A percentile compares a stretch with the other conserved stretches of the same genome.
These are phyloP conservation scores for Sporothrix variecibatus DNA, from an alignment of 2,329 filamentous ascomycete genomes.

Conservation along the genomic window DNA sequence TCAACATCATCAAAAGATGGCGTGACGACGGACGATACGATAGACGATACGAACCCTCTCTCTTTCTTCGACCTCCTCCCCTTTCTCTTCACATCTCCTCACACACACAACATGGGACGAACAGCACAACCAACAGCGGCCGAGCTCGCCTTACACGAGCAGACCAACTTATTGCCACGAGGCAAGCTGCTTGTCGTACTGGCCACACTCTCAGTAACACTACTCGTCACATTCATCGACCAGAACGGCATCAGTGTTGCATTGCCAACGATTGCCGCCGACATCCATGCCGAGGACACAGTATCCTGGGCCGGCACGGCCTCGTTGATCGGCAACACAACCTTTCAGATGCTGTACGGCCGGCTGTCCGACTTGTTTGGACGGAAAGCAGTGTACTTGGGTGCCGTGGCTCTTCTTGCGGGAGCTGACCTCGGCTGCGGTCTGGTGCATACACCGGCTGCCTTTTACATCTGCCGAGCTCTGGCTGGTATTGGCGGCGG, in stretches of 20 bases:
- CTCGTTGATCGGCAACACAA: slow-evolving; percentile 58
- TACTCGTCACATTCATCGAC: slow-evolving; percentile 59
- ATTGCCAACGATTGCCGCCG: slow-evolving; percentile 49
- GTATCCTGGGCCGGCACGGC: slow-evolving; percentile 60
- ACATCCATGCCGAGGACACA: slow-evolving; percentile 49
- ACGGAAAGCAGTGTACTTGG: slow-evolving; percentile 61
- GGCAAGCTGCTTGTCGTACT: slow-evolving; percentile 54
- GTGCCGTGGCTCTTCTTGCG: slow-evolving; percentile 53
- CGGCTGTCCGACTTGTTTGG: slow-evolving; percentile 63
- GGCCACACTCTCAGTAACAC: slow-evolving; percentile 50
- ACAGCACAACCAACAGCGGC: slow-evolving; percentile 19
- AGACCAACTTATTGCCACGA: slow-evolving; percentile 58
- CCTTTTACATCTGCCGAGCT: slow-evolving; percentile 63
- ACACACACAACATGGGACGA: not conserved
- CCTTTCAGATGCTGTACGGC: slow-evolving; percentile 66
- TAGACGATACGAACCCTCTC: not conserved
- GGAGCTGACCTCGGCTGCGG: slow-evolving; percentile 62
- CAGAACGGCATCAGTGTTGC: slow-evolving; percentile 57
- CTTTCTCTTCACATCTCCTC: not conserved
- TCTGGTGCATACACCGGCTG: slow-evolving; percentile 55
- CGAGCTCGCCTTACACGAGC: slow-evolving; percentile 35
- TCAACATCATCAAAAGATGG: not conserved
- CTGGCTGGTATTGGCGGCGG: slow-evolving; percentile 62
- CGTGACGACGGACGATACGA: slow-evolving; percentile 1
- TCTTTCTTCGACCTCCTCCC: not conserved